These are phyloP conservation scores for Yamadazyma dendronema DNA, from an alignment of 1,139 yeast genomes.

Conservation along the genomic window DNA sequence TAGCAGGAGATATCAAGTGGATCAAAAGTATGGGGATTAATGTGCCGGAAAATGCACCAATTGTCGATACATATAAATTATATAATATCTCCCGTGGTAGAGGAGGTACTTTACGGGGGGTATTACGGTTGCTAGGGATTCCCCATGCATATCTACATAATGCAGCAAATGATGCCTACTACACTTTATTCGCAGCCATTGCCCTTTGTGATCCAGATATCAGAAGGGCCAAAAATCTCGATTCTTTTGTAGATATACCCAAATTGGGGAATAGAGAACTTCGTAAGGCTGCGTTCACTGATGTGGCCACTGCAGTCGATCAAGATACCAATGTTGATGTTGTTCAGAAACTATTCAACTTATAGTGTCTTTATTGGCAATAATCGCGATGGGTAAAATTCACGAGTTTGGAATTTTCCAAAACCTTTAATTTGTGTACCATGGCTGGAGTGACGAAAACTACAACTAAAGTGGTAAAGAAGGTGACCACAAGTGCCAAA, in stretches of 20 bases:
- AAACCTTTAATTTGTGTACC: too few species aligned
- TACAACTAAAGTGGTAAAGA: constrained; percentile 11
- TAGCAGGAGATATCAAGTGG: constrained; percentile 60
- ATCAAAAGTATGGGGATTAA: constrained; percentile 46
- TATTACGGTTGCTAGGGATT: constrained; percentile 51
- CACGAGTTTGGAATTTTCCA: too few species aligned
- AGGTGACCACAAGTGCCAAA: constrained; percentile 3
- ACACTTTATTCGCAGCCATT: constrained; percentile 57
- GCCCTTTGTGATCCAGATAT: constrained; percentile 53
- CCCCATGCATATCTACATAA: constrained; percentile 73
- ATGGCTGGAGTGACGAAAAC: constrained; percentile 2
- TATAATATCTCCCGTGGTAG: constrained; percentile 41
- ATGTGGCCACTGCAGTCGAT: constrained; percentile 7
- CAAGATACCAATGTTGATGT: not conserved
- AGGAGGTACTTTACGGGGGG: constrained; percentile 52
- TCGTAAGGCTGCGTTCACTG: constrained; percentile 12
- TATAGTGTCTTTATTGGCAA: too few species aligned
- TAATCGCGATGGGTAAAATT: too few species aligned
- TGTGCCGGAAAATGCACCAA: constrained; percentile 31
- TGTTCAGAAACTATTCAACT: not conserved
- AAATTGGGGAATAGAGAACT: constrained; percentile 7
- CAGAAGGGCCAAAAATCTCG: constrained; percentile 18
- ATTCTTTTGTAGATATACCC: constrained; percentile 15
- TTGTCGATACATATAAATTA: constrained; percentile 55
- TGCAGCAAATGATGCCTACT: constrained; percentile 83